Percentiles rank a stretch among this genome's conserved stretches.
Conservation (phyloP, 2,329 filamentous ascomycete species). For the Fusarium fracticaudum region DNA sequence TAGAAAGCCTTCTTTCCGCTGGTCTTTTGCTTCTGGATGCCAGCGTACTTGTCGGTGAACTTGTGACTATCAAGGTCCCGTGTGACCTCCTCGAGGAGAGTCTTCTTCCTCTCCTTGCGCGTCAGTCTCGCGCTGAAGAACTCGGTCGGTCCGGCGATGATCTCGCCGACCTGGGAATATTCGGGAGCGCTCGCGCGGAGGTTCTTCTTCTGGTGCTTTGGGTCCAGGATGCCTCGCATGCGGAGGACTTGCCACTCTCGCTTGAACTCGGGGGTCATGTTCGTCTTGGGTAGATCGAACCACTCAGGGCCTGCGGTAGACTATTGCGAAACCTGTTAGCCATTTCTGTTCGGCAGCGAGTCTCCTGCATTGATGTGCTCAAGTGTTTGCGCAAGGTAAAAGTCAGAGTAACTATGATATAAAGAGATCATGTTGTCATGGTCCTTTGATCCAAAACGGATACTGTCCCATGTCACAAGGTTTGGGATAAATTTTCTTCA, state of each 20-base stretch:
- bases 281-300: slow-evolving; percentile 88
- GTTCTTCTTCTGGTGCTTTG: slow-evolving; percentile 94
- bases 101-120: slow-evolving; percentile 88
- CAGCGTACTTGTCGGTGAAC: slow-evolving; percentile 87
- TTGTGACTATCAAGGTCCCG: slow-evolving; percentile 61
- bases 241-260: slow-evolving; percentile 88
- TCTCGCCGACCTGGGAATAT: slow-evolving; percentile 88
- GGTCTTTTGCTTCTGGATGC: slow-evolving; percentile 82
- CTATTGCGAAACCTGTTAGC: slow-evolving; percentile 41
- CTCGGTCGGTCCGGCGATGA: slow-evolving; percentile 89
- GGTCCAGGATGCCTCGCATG: slow-evolving; percentile 88
- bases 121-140: slow-evolving; percentile 83
- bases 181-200: slow-evolving; percentile 73
- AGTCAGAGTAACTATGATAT: slow-evolving; percentile 80
- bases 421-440: slow-evolving; percentile 67
- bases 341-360: not conserved
- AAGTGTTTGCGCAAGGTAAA: slow-evolving; percentile 21
- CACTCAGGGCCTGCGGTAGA: slow-evolving; percentile 80
- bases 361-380: not conserved
- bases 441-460: slow-evolving; percentile 59
- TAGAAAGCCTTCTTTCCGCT: slow-evolving; percentile 93
- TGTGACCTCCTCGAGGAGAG: slow-evolving; percentile 86
- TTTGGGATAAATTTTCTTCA: slow-evolving; percentile 52
- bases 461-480: slow-evolving; percentile 51
- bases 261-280: slow-evolving; percentile 85